phyloP scores from a whole-genome alignment of 2,329 filamentous ascomycete species.

The Penicillium sp. region DNA sequence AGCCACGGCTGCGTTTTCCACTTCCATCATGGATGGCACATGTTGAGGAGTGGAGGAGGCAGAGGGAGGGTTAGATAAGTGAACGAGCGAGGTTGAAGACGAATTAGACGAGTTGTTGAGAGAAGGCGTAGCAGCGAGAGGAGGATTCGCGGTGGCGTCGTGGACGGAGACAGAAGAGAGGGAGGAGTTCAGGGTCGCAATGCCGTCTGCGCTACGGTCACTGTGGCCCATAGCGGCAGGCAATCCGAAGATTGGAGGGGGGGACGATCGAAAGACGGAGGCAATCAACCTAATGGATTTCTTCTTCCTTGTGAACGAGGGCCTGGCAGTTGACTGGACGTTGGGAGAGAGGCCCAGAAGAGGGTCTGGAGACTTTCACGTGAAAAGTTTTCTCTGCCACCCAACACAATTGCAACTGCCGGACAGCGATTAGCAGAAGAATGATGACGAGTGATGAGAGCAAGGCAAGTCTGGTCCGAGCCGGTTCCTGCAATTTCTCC shows the following conservation, averaged over 20 bases:
- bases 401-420: background rate
- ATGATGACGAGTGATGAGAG: background rate
- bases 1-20: conserved; percentile 39
- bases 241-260: conserved; percentile 4
- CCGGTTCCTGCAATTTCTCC: conserved; percentile 3
- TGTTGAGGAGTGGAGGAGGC: conserved; percentile 28
- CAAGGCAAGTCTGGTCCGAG: conserved; percentile 9
- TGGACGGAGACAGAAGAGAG: conserved; percentile 22
- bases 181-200: conserved; percentile 23
- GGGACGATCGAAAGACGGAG: conserved; percentile 1
- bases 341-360: background rate
- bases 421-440: conserved; percentile 7
- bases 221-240: conserved; percentile 28
- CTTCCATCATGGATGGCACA: conserved; percentile 44
- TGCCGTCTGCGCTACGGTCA: conserved; percentile 25
- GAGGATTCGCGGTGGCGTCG: conserved; percentile 22
- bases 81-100: conserved; percentile 22
- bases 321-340: conserved; percentile 8
- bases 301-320: conserved; percentile 14
- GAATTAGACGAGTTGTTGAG: conserved; percentile 17
- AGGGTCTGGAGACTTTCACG: conserved; percentile 17
- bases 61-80: conserved; percentile 20
- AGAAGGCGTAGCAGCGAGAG: conserved; percentile 10
- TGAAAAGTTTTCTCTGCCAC: conserved; percentile 12
- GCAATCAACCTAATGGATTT: conserved; percentile 15